Conservation (phyloP, 2,329 filamentous ascomycete species). For the Lasiodiplodia sp. region DNA sequence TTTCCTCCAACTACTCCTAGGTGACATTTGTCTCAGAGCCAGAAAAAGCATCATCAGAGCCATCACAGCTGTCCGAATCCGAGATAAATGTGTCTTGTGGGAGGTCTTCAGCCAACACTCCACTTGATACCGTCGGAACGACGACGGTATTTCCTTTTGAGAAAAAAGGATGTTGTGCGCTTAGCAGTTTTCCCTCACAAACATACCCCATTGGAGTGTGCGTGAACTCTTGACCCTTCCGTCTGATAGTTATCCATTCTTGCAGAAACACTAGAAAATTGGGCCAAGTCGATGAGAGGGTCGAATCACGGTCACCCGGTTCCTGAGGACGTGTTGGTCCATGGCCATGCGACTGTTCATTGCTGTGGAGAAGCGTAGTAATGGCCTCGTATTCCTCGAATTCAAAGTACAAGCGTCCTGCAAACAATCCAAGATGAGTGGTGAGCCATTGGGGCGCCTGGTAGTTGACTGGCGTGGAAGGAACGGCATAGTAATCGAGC, state of each 20-base stretch:
- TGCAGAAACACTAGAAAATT: slow-evolving; percentile 51
- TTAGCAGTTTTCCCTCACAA: slow-evolving; percentile 59
- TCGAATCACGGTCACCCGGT: not conserved
- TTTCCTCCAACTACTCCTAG: no score
- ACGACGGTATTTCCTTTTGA: not conserved
- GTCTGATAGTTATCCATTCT: slow-evolving; percentile 64
- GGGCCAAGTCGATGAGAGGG: slow-evolving; percentile 31
- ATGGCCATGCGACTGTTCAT: not conserved
- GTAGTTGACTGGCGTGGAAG: slow-evolving; percentile 52
- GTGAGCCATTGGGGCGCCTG: slow-evolving; percentile 61
- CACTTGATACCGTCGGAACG: no score
- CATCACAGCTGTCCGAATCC: no score
- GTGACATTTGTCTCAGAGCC: no score
- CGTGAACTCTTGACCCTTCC: slow-evolving; percentile 64
- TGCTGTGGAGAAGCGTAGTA: slow-evolving; percentile 37
- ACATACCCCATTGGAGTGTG: slow-evolving; percentile 68
- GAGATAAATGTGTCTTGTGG: no score
- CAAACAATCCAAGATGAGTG: slow-evolving; percentile 66
- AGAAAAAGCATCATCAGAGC: no score
- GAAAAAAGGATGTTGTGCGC: slow-evolving; percentile 62
- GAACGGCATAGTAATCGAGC: slow-evolving; percentile 62
- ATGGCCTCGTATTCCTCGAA: slow-evolving; percentile 53
- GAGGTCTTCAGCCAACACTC: no score
- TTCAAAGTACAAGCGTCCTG: slow-evolving; percentile 67
- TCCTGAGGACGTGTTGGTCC: not conserved